Evolutionary conservation across 1,284 basidiomycete species (phyloP).

Genomic region (Dichomitus squalens): DNA sequence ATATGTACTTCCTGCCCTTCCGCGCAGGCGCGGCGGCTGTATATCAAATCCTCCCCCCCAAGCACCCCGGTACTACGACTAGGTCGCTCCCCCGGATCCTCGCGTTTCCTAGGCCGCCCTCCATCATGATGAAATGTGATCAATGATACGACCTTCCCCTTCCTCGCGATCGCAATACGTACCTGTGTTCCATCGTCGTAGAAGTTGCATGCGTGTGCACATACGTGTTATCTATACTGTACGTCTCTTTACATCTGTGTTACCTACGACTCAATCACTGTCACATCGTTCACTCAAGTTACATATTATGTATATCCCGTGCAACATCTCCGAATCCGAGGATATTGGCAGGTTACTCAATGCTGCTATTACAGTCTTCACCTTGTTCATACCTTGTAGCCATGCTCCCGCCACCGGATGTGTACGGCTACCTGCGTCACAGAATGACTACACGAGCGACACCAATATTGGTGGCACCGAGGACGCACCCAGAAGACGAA

Average conservation of each 20-base stretch:
- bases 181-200: constrained; percentile 3
- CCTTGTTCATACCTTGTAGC: no score
- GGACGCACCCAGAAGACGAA: no score
- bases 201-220: not conserved
- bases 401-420: no score
- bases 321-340: not conserved
- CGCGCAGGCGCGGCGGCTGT: constrained; percentile 25
- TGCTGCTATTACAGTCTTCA: not conserved
- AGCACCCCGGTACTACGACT: not conserved
- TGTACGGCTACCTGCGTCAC: no score
- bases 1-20: not conserved
- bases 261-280: not conserved
- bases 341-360: not conserved
- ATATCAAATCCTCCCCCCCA: constrained; percentile 3
- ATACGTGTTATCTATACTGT: constrained; percentile 14
- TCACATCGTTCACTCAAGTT: not conserved
- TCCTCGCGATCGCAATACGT: not conserved
- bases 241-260: constrained; percentile 6
- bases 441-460: no score
- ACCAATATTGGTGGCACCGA: no score
- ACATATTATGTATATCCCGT: constrained; percentile 3
- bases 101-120: not conserved
- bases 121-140: constrained; percentile 7
- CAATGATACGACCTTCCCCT: not conserved
- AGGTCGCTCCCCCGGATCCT: no score